Evolutionary conservation across 192 early-diverging fungal species (phyloP), one percentile per base, ranked within the genome.

Genomic region (Endogone sp.): DNA sequence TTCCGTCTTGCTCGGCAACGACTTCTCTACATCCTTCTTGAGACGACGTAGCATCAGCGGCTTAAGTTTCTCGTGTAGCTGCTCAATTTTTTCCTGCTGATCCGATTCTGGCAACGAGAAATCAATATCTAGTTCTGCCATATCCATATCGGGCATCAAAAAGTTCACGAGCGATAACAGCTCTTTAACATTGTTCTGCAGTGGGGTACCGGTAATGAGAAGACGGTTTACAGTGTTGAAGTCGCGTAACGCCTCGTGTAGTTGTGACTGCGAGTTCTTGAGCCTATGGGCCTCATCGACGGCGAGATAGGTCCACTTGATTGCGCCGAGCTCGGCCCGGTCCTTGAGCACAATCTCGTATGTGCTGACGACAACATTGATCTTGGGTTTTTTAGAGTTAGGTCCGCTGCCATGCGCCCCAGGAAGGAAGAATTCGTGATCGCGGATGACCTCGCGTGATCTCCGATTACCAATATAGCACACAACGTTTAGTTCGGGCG

Each of bases 261-360:
- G 83, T 74, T 95, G 92, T 3, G 95, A 97, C 67, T 93, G 91
- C 28, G 88, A 85, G 75, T 98, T 99, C 74, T 99, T 99, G 55
- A 99, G 84, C 20, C 97, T 88, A 77, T 99, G 98, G 3, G 98
- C 98, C 78, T 99, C 98, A 67, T 99, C 98, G 0, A 99, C 95
- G 0, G 92, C 93, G 54, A 99, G 74, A 71, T 92, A 96, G 29
- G 89, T 89, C 98, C 98, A 99, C 56, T 89, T 88, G 71, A 98
- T 93, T 37, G 69, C 69, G 20, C 91, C 89, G 4, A 99, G 79
- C 56, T 90, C 72, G 27, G 86, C 87, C 22, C 90, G 88, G 74
- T 99, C 98, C 71, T 94, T 95, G 24, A 97, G 85, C 56, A 97
- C 90, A 65, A 98, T 79, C 78, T 99, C 97, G 71, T 94, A 99